Percentiles rank a stretch among this genome's conserved stretches.
These are phyloP conservation scores for Protea cynaroides DNA, from an alignment of 164 flowering plant genomes.

Conservation along the genomic window DNA sequence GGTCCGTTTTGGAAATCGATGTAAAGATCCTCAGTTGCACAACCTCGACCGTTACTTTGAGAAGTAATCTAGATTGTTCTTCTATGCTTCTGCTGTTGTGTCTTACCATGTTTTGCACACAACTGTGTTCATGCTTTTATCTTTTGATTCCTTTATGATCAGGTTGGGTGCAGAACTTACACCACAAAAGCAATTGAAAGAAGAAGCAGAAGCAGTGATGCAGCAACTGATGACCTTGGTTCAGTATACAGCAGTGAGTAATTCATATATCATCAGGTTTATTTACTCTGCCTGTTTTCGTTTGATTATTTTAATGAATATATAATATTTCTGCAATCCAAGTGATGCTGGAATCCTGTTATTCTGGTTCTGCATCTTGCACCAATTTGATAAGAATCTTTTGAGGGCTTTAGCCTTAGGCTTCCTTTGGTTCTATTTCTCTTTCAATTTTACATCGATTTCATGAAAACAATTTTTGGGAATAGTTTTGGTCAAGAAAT, in stretches of 20 bases:
- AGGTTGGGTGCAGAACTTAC: slow-evolving; percentile 61
- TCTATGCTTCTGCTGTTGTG: slow-evolving; percentile 4
- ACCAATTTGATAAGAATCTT: too few relatives aligned
- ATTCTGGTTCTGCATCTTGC: too few relatives aligned
- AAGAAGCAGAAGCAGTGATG: slow-evolving; percentile 62
- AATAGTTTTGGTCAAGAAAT: too few relatives aligned
- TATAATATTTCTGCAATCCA: too few relatives aligned
- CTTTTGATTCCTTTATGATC: background rate
- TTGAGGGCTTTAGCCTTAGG: too few relatives aligned
- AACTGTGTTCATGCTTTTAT: slow-evolving; percentile 4
- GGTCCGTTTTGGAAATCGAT: slow-evolving; percentile 88
- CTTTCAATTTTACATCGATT: too few relatives aligned
- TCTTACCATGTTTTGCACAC: background rate
- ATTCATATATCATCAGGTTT: background rate
- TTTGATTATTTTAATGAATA: too few relatives aligned
- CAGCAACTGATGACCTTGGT: slow-evolving; percentile 63
- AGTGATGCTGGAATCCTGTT: too few relatives aligned
- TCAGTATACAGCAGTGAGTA: slow-evolving; percentile 83
- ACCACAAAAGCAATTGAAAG: slow-evolving; percentile 48
- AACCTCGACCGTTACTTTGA: slow-evolving; percentile 79
- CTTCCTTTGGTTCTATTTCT: too few relatives aligned
- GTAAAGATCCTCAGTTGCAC: slow-evolving; percentile 96
- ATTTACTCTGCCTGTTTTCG: too few relatives aligned
- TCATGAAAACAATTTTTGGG: too few relatives aligned
- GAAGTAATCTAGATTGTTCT: slow-evolving; percentile 39